phyloP scores from a whole-genome alignment of 257 asterid species.

The Agastache rugosa region DNA sequence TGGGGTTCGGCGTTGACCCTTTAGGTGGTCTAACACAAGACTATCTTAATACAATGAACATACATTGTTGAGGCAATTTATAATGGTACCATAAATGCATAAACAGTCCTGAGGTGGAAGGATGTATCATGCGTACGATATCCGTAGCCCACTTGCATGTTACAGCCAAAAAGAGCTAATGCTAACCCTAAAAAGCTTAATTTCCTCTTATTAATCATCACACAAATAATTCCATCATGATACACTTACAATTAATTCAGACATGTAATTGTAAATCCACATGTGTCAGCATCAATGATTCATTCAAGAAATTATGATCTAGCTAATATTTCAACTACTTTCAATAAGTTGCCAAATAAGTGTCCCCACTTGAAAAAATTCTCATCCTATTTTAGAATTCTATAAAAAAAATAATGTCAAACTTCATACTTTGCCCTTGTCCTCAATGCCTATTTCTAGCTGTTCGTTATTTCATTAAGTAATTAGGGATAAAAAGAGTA shows the following conservation, averaged over 20 bases:
- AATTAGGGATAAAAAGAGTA: too few relatives aligned
- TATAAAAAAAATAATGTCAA: too few relatives aligned
- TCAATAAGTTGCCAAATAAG: too few relatives aligned
- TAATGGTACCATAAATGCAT: conserved; percentile 21
- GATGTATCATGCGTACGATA: conserved; percentile 10
- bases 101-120: conserved; percentile 35
- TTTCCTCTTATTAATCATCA: conserved; percentile 33
- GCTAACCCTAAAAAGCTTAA: conserved; percentile 21
- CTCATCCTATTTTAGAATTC: too few relatives aligned
- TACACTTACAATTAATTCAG: background rate
- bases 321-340: background rate
- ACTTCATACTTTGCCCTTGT: too few relatives aligned
- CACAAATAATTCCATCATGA: conserved; percentile 8
- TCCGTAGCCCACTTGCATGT: conserved; percentile 11
- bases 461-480: too few relatives aligned
- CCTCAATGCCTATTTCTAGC: too few relatives aligned
- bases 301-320: background rate
- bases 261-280: background rate
- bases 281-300: conserved; percentile 23
- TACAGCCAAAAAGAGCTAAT: conserved; percentile 6
- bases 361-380: too few relatives aligned
- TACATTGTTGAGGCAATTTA: conserved; percentile 31
- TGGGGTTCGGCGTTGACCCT: too few relatives aligned
- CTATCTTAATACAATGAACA: conserved; percentile 8
- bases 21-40: too few relatives aligned